Conservation (phyloP, 306 rosid species). For the Argentina anserina region DNA sequence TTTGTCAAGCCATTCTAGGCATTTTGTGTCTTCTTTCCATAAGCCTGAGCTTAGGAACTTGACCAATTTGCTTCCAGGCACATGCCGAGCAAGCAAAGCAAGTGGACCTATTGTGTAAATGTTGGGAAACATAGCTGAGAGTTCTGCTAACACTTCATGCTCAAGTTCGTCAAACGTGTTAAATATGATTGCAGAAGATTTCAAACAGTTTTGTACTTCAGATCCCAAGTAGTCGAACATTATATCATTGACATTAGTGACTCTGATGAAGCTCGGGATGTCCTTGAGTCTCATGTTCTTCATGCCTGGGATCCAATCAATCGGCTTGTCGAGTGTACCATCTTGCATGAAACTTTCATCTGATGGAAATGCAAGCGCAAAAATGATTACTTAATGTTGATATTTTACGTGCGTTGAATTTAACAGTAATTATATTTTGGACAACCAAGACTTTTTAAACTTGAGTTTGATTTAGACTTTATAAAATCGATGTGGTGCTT, state of each 20-base stretch:
- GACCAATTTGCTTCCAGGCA: slow-evolving; percentile 10
- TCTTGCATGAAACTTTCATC: slow-evolving; percentile 32
- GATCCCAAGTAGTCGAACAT: slow-evolving; percentile 38
- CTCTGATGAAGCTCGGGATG: slow-evolving; percentile 42
- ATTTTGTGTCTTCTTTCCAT: slow-evolving; percentile 41
- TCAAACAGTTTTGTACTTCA: slow-evolving; percentile 27
- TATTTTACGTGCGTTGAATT: too few relatives aligned
- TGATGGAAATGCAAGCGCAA: background rate
- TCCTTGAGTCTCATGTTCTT: slow-evolving; percentile 37
- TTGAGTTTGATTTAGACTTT: too few relatives aligned
- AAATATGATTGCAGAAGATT: slow-evolving; percentile 34
- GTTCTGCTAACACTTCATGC: slow-evolving; percentile 31
- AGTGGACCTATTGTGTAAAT: slow-evolving; percentile 47
- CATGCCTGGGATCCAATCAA: slow-evolving; percentile 43
- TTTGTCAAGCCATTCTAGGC: slow-evolving; percentile 34
- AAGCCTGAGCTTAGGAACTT: slow-evolving; percentile 28
- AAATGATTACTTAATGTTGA: too few relatives aligned
- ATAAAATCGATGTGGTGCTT: too few relatives aligned
- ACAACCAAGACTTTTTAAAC: too few relatives aligned
- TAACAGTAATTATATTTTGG: too few relatives aligned
- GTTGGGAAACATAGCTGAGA: slow-evolving; percentile 30
- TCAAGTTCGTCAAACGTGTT: slow-evolving; percentile 41
- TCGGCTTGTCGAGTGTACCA: slow-evolving; percentile 23
- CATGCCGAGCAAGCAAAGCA: slow-evolving; percentile 22
- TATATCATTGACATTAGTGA: slow-evolving; percentile 14